Conservation (phyloP, 2,329 filamentous ascomycete genomes). For the Capronia epimyces region DNA sequence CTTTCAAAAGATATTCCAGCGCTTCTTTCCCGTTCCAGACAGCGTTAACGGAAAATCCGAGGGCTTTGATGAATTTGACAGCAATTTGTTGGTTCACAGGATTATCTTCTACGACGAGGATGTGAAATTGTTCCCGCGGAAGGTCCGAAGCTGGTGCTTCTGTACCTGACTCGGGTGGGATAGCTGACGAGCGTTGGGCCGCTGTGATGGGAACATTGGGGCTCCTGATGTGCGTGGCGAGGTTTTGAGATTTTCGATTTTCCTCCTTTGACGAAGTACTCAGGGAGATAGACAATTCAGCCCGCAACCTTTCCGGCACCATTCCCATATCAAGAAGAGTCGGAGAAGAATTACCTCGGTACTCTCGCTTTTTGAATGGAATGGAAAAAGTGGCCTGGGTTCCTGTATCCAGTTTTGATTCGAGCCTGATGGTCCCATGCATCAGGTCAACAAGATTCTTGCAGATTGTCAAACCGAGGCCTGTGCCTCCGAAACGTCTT, state of each 20-base stretch:
- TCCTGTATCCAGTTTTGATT: conserved; percentile 61
- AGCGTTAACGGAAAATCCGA: conserved; percentile 65
- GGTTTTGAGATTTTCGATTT: conserved; percentile 1
- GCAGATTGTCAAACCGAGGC: conserved; percentile 71
- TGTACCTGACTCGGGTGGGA: conserved; percentile 40
- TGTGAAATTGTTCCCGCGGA: conserved; percentile 59
- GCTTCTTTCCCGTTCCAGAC: conserved; percentile 76
- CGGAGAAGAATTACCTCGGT: conserved; percentile 40
- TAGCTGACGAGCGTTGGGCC: conserved; percentile 35
- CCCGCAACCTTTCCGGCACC: conserved; percentile 36
- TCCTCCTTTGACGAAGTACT: conserved; percentile 21
- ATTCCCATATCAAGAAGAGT: conserved; percentile 57
- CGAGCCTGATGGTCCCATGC: conserved; percentile 66
- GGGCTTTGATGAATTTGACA: conserved; percentile 65
- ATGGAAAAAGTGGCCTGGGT: conserved; percentile 74
- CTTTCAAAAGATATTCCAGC: conserved; percentile 61
- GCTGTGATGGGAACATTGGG: conserved; percentile 21
- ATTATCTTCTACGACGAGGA: conserved; percentile 76
- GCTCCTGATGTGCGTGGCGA: conserved; percentile 14
- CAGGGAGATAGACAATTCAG: conserved; percentile 37
- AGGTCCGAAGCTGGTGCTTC: conserved; percentile 35
- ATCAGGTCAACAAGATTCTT: conserved; percentile 76
- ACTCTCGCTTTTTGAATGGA: conserved; percentile 66
- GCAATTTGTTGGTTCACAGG: conserved; percentile 71
- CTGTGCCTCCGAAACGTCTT: conserved; percentile 71